Percentiles rank a stretch among this genome's conserved stretches.
Conservation (phyloP, 768 basidiomycete genomes). For the Collybia sordida region DNA sequence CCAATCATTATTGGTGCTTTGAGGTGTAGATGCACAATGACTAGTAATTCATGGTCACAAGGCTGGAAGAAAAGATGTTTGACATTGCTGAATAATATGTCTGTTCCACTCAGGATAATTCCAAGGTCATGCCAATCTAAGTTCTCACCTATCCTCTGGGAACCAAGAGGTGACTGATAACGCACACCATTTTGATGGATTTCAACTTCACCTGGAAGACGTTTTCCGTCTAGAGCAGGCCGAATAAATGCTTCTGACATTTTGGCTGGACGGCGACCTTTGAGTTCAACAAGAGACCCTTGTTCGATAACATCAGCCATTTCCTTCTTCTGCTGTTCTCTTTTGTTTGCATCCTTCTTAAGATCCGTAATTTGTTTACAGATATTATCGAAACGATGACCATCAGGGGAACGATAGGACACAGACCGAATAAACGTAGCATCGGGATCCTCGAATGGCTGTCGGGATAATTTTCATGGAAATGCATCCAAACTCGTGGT, state of each 20-base stretch:
- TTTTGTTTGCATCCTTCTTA: conserved; percentile 96
- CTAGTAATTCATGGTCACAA: conserved; percentile 92
- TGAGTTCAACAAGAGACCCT: conserved; percentile 84
- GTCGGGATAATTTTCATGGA: neutral
- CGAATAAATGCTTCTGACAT: conserved; percentile 92
- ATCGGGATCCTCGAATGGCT: conserved; percentile 97
- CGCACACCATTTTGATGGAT: conserved; percentile 97
- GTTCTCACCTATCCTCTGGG: conserved; percentile 84
- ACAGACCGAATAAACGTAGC: conserved; percentile 95
- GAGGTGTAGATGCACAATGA: conserved; percentile 91
- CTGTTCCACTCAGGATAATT: conserved; percentile 36
- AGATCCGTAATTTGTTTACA: conserved; percentile 92
- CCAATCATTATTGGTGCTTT: conserved; percentile 98
- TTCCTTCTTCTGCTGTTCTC: conserved; percentile 96
- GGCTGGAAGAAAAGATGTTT: conserved; percentile 99
- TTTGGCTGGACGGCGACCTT: conserved; percentile 82
- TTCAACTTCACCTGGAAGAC: conserved; percentile 95
- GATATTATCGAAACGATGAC: conserved; percentile 84
- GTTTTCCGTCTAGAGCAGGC: conserved; percentile 92
- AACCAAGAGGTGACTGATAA: conserved; percentile 83
- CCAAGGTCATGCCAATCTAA: neutral
- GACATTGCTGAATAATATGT: conserved; percentile 94
- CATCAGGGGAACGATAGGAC: conserved; percentile 89
- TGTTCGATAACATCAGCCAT: conserved; percentile 98
- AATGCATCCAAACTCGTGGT: neutral